Evolutionary conservation across 176 grass and related monocot genomes (phyloP).

Genomic region (Echinochloa phyllopogon): DNA sequence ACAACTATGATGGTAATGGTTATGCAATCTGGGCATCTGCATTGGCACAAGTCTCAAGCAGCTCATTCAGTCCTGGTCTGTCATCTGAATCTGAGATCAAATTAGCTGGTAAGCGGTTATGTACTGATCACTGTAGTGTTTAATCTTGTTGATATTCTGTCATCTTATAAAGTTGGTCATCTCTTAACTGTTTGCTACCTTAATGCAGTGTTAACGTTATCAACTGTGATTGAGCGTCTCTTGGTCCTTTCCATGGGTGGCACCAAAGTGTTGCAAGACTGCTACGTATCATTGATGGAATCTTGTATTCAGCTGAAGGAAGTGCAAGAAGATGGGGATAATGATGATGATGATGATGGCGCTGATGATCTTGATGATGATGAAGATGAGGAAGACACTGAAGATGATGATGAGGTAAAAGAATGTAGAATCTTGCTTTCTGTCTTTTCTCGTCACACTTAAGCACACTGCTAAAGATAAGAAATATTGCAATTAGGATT

Average conservation of each 20-base stretch:
- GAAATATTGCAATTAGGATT: conserved; percentile 60
- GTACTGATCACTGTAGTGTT: not conserved
- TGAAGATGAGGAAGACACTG: conserved; percentile 49
- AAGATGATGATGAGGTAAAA: conserved; percentile 55
- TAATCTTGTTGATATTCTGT: not conserved
- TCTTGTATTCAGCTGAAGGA: conserved; percentile 73
- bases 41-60: conserved; percentile 71
- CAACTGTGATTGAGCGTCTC: conserved; percentile 58
- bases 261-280: conserved; percentile 62
- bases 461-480: not conserved
- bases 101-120: conserved; percentile 63
- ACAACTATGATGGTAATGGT: conserved; percentile 53
- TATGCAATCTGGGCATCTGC: conserved; percentile 60
- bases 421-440: not conserved
- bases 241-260: conserved; percentile 44
- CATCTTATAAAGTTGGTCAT: not conserved
- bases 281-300: conserved; percentile 76
- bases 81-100: conserved; percentile 86
- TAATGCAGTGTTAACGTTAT: conserved; percentile 66
- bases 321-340: conserved; percentile 56
- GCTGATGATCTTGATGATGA: conserved; percentile 58
- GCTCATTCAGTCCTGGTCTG: conserved; percentile 52
- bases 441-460: conserved; percentile 12
- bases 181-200: conserved; percentile 28
- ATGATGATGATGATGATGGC: conserved; percentile 49